Evolutionary conservation across 106 monocot species (phyloP).

Genomic region (Xerophyta viscosa): DNA sequence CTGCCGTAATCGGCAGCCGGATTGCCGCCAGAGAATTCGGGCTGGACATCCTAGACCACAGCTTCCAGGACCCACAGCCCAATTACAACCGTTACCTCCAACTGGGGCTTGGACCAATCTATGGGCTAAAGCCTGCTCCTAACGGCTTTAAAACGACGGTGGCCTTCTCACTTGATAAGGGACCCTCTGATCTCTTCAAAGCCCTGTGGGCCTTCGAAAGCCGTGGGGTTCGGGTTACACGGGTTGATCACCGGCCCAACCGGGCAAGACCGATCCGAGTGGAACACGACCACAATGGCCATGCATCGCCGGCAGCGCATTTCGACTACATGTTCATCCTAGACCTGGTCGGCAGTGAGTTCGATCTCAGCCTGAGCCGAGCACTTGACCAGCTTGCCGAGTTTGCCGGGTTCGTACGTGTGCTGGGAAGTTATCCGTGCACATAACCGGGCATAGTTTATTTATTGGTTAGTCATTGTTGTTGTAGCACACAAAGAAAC

Average conservation of each 20-base stretch:
- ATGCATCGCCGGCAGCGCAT: background rate
- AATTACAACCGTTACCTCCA: conserved; percentile 62
- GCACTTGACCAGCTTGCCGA: conserved; percentile 24
- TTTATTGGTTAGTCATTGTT: too few relatives aligned
- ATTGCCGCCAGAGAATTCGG: conserved; percentile 63
- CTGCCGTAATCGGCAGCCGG: conserved; percentile 61
- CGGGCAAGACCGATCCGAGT: conserved; percentile 36
- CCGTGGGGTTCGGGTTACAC: conserved; percentile 33
- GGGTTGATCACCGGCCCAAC: conserved; percentile 72
- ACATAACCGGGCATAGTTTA: too few relatives aligned
- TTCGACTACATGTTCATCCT: conserved; percentile 53
- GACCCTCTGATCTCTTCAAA: conserved; percentile 44
- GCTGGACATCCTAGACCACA: conserved; percentile 27
- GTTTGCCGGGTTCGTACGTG: conserved; percentile 43
- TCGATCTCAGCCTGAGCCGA: conserved; percentile 19
- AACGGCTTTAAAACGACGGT: conserved; percentile 33
- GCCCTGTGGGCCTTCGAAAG: conserved; percentile 60
- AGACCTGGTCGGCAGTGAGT: conserved; percentile 38
- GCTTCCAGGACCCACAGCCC: conserved; percentile 38
- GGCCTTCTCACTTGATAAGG: conserved; percentile 51
- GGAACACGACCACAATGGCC: background rate
- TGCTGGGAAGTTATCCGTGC: conserved; percentile 50
- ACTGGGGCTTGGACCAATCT: conserved; percentile 10
- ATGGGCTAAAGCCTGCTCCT: background rate
- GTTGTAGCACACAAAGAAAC: too few relatives aligned